Conservation (phyloP, 140 eudicot species). For the Flaveria floridana region DNA sequence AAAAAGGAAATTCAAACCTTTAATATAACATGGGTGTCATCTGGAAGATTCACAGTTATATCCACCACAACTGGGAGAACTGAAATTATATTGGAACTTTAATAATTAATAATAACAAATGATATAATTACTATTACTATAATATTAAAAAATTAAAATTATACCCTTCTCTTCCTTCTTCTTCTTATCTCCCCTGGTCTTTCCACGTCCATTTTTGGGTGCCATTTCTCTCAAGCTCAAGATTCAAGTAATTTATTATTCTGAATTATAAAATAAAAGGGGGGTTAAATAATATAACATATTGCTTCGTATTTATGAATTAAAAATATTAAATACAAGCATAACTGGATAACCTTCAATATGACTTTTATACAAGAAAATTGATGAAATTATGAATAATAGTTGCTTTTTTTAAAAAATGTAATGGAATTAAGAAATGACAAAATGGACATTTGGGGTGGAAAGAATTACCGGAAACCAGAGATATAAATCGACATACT, state of each 20-base stretch:
- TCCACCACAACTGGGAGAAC: constrained; percentile 96
- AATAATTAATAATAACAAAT: constrained; percentile 9
- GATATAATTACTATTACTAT: background rate
- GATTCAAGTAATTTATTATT: constrained; percentile 24
- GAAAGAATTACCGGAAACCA: constrained; percentile 13
- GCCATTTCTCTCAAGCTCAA: constrained; percentile 58
- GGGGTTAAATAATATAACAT: background rate
- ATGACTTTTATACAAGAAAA: background rate
- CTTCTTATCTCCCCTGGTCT: constrained; percentile 88
- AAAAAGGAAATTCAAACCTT: constrained; percentile 51
- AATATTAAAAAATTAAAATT: background rate
- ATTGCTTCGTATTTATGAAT: constrained; percentile 9
- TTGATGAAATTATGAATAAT: background rate
- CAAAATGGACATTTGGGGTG: constrained; percentile 5
- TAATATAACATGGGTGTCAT: constrained; percentile 76
- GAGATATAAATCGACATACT: background rate
- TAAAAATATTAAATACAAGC: background rate
- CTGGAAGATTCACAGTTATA: constrained; percentile 82
- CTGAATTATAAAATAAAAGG: background rate
- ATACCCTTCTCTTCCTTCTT: constrained; percentile 95
- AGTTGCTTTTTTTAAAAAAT: background rate
- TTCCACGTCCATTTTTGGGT: constrained; percentile 87
- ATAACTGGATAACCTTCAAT: constrained; percentile 3
- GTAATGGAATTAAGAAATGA: constrained; percentile 20
- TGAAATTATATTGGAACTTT: constrained; percentile 32